Percentiles rank a stretch among this genome's conserved stretches.
phyloP scores from a whole-genome alignment of 1,284 basidiomycete genomes.

The Cryptococcus sp. region DNA sequence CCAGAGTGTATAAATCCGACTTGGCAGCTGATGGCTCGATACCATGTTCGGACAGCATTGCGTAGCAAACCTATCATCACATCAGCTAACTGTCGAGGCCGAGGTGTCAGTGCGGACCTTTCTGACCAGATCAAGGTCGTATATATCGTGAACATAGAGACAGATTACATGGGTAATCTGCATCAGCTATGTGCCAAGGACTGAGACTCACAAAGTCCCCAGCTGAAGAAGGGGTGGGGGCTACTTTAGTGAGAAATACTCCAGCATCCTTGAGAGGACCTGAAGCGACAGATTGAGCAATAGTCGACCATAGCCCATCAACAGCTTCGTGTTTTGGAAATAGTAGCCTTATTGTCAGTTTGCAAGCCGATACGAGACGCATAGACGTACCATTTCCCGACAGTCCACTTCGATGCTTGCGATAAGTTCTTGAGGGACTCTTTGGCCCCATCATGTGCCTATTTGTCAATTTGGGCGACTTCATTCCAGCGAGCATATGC shows the following conservation, averaged over 20 bases:
- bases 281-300: slow-evolving; percentile 27
- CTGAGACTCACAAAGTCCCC: slow-evolving; percentile 3
- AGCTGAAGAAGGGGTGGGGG: slow-evolving; percentile 8
- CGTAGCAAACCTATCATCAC: slow-evolving; percentile 15
- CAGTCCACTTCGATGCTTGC: slow-evolving; percentile 12
- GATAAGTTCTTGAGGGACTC: slow-evolving; percentile 22
- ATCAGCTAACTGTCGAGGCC: neutral
- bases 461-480: neutral
- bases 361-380: neutral
- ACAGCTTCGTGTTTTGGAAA: slow-evolving; percentile 21
- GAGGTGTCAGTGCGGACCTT: slow-evolving; percentile 16
- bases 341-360: slow-evolving; percentile 15
- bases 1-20: slow-evolving; percentile 41
- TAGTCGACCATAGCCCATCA: slow-evolving; percentile 22
- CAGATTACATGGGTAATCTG: slow-evolving; percentile 23
- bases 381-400: slow-evolving; percentile 32
- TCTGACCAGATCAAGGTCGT: slow-evolving; percentile 16
- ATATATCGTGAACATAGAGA: slow-evolving; percentile 30
- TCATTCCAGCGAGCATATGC: neutral
- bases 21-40: slow-evolving; percentile 30
- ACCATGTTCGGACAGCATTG: slow-evolving; percentile 27
- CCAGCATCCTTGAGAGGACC: slow-evolving; percentile 30
- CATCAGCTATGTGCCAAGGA: neutral
- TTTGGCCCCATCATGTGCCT: slow-evolving; percentile 15
- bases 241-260: slow-evolving; percentile 27